Evolutionary conservation across 768 basidiomycete species (phyloP).

Genomic region (Tricholoma matsutake): DNA sequence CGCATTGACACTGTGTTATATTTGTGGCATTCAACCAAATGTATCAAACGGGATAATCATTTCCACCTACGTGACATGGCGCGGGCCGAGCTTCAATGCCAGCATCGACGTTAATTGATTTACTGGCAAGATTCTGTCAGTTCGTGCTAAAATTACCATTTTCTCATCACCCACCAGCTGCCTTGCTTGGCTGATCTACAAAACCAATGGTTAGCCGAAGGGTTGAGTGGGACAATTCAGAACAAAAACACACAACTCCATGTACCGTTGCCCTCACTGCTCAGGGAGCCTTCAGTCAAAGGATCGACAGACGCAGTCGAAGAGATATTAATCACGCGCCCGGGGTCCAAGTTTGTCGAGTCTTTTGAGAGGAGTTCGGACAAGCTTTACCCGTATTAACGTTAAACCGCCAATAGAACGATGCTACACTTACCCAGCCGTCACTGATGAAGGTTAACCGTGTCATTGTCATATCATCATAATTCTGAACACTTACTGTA

Average conservation of each 20-base stretch:
- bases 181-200: conserved; percentile 78
- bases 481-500: conserved; percentile 51
- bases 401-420: neutral
- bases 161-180: conserved; percentile 48
- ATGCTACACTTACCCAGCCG: conserved; percentile 40
- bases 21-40: neutral
- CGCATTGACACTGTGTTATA: conserved; percentile 65
- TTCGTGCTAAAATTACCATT: neutral
- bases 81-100: conserved; percentile 59
- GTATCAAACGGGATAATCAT: neutral
- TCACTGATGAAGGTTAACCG: conserved; percentile 37
- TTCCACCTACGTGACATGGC: conserved; percentile 58
- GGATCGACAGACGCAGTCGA: conserved; percentile 62
- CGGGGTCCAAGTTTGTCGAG: conserved; percentile 60
- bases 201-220: neutral
- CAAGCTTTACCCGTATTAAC: conserved; percentile 32
- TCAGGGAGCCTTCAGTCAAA: conserved; percentile 46
- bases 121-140: conserved; percentile 30
- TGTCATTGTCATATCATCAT: neutral
- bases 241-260: conserved; percentile 69
- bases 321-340: conserved; percentile 80
- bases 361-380: conserved; percentile 65
- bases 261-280: conserved; percentile 56
- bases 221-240: neutral
- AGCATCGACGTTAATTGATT: conserved; percentile 78